Evolutionary conservation across 2,329 filamentous ascomycete species (phyloP).

Genomic region (Talaromyces funiculosus): DNA sequence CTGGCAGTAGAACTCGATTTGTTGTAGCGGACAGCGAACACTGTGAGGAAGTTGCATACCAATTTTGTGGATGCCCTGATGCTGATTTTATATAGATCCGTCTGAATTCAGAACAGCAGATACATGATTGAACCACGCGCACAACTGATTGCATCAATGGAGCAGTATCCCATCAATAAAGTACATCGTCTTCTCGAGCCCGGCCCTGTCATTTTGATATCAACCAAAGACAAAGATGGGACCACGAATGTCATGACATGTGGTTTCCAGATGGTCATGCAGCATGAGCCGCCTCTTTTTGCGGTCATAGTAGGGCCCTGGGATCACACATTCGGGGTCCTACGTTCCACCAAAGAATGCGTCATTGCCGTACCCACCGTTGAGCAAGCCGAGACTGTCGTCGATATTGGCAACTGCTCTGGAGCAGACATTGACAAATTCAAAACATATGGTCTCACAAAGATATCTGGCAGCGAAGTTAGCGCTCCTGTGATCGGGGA

Average conservation of each 20-base stretch:
- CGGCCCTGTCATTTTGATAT: neutral
- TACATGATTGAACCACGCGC: neutral
- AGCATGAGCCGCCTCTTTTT: constrained; percentile 4
- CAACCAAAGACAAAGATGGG: neutral
- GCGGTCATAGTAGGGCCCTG: neutral
- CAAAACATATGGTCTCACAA: neutral
- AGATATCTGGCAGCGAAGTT: neutral
- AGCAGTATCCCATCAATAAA: constrained; percentile 1
- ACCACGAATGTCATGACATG: constrained; percentile 1
- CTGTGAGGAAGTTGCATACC: neutral
- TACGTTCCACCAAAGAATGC: neutral
- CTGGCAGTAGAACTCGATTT: neutral
- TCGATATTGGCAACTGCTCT: neutral
- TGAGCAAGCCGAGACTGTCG: neutral
- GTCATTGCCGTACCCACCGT: neutral
- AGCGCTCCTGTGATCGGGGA: neutral
- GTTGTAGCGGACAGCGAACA: neutral
- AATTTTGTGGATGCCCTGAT: neutral
- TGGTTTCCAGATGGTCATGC: neutral
- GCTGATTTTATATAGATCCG: neutral
- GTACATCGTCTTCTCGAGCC: neutral
- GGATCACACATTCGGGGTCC: neutral
- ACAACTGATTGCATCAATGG: neutral
- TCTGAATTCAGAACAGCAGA: neutral
- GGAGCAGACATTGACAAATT: neutral